Conservation (phyloP, 495 filamentous ascomycete genomes). For the Daldinia concentrica region DNA sequence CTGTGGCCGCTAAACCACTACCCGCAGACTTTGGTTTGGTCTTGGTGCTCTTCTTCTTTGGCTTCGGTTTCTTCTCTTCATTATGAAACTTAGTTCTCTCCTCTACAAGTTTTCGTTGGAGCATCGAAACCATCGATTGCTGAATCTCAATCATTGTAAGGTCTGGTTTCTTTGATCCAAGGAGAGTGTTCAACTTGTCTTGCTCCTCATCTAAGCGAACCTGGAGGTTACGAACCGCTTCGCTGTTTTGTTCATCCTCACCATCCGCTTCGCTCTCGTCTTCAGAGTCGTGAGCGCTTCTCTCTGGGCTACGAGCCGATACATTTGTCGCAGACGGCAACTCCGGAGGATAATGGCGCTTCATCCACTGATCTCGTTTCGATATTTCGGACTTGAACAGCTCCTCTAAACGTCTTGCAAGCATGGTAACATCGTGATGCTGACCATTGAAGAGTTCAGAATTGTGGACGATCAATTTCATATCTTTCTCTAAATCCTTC, state of each 20-base stretch:
- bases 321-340: slow-evolving; percentile 54
- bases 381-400: slow-evolving; percentile 78
- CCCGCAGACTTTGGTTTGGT: slow-evolving; percentile 43
- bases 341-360: slow-evolving; percentile 70
- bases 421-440: slow-evolving; percentile 73
- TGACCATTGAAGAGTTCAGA: slow-evolving; percentile 90
- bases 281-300: slow-evolving; percentile 67
- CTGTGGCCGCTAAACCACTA: slow-evolving; percentile 17
- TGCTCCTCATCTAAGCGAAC: slow-evolving; percentile 62
- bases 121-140: slow-evolving; percentile 55
- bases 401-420: slow-evolving; percentile 75
- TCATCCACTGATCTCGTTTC: slow-evolving; percentile 79
- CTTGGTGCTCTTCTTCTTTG: slow-evolving; percentile 54
- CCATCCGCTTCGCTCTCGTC: slow-evolving; percentile 53
- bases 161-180: slow-evolving; percentile 75
- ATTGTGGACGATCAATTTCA: slow-evolving; percentile 85
- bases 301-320: slow-evolving; percentile 58
- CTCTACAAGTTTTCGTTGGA: slow-evolving; percentile 59
- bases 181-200: slow-evolving; percentile 70
- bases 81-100: slow-evolving; percentile 59
- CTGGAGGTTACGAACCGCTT: slow-evolving; percentile 44
- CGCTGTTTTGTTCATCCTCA: slow-evolving; percentile 46
- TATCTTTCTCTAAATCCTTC: slow-evolving; percentile 86
- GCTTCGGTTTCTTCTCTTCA: slow-evolving; percentile 49
- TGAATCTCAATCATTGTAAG: slow-evolving; percentile 67